Base-by-base conservation (phyloP, 371 early-diverging fungal genomes). In the Circinella minor region DNA sequence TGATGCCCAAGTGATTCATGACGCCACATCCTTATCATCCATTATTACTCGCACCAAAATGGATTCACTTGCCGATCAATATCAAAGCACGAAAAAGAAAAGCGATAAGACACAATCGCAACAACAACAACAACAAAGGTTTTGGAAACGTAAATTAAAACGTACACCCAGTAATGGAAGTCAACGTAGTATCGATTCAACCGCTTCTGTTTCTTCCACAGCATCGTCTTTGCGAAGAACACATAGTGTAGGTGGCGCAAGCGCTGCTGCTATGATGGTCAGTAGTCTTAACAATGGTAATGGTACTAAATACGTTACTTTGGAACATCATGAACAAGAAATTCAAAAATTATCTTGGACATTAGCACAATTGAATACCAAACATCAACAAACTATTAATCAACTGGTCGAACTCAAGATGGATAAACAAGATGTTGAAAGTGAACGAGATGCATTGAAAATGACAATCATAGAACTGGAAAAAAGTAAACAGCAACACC, bases 21-120 rank as follows among this genome's bases (percentile, higher is more conserved):
- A 96, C 67, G 95, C 97, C 0, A 89, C 91, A 80, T 74, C 84
- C 3, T 83, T 97, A 11, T 85, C 87, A 37, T 78, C 79, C 1
- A 84, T 84, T 5, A 91, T 97, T 54, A 88, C 92, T 4, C 86
- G 88, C 54, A 77, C 69, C 5, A 90, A 89, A 61, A 80, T 97
- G 69, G 95, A 90, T 64, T 74, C 79, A 14, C 84, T 96, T 3
- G 88, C 90, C 3, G 81, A 80, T 15, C 80, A 86, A 62, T 93
- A 92, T 71, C 73, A 17, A 65, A 77, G 6, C 81, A 87, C 43
- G 66, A 78, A 43, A 77, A 85, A 55, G 76, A 78, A 51, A 77
- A 81, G 66, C 75, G 75, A 62, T 74, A 78, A 11, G 71, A 82
- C 2, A 75, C 75, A n/a, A 78, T 82, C 65, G 46, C 66, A 59